Conservation (phyloP, 164 flowering plant genomes). For the Aristolochia californica region DNA sequence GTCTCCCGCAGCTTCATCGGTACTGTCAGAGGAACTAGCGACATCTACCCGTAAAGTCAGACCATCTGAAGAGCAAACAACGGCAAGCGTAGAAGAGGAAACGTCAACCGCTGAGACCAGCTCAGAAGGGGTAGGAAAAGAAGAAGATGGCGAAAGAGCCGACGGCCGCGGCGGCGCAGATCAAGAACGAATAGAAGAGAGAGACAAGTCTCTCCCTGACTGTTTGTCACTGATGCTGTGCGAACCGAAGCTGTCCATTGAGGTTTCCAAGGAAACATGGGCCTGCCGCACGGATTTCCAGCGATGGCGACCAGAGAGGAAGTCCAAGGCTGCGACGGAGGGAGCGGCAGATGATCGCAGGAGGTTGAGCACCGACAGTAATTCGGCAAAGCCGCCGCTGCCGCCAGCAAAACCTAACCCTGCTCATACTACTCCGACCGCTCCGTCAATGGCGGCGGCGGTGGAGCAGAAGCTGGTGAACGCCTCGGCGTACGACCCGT, state of each 20-base stretch:
- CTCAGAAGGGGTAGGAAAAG: background rate
- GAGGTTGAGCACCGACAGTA: background rate
- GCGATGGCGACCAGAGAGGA: slow-evolving; percentile 38
- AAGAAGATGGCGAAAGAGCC: background rate
- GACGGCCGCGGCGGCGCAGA: background rate
- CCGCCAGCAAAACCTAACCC: slow-evolving; percentile 7
- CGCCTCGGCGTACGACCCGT: slow-evolving; percentile 60
- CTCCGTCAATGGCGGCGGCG: slow-evolving; percentile 44
- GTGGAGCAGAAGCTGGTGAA: slow-evolving; percentile 60
- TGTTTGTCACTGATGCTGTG: slow-evolving; percentile 89
- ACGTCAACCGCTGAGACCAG: background rate
- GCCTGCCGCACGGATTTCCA: slow-evolving; percentile 81
- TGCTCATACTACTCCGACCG: slow-evolving; percentile 27
- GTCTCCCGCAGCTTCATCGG: too few species aligned
- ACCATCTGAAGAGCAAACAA: slow-evolving; percentile 4
- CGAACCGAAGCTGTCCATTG: slow-evolving; percentile 97
- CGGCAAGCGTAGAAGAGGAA: slow-evolving; percentile 13
- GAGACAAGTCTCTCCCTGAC: slow-evolving; percentile 38
- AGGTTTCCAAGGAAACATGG: slow-evolving; percentile 95
- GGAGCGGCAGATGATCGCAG: slow-evolving; percentile 18
- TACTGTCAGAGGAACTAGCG: too few species aligned
- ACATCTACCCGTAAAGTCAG: background rate
- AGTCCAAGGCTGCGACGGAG: slow-evolving; percentile 26
- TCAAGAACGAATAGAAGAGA: background rate
- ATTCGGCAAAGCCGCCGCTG: background rate